Evolutionary conservation across 2,329 filamentous ascomycete genomes (phyloP).

Genomic region (Colletotrichum melonis): DNA sequence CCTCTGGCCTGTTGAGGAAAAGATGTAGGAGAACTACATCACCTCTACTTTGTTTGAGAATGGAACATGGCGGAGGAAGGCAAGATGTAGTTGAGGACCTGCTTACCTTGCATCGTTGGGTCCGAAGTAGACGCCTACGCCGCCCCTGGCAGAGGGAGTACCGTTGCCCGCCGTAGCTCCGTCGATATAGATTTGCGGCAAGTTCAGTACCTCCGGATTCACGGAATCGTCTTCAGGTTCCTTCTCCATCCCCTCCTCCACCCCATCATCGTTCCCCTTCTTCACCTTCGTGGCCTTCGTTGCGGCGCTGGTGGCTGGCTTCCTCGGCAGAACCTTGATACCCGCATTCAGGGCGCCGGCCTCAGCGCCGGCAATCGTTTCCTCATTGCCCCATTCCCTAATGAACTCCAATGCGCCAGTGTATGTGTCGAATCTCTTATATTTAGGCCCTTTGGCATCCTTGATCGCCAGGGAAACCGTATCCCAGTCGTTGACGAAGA

Average conservation of each 20-base stretch:
- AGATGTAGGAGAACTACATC: not conserved
- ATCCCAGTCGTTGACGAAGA: conserved; percentile 74
- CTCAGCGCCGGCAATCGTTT: conserved; percentile 48
- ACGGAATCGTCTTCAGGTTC: conserved; percentile 49
- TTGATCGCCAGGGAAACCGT: conserved; percentile 79
- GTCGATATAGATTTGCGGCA: conserved; percentile 69
- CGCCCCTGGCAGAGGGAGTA: conserved; percentile 63
- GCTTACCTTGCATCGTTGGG: conserved; percentile 63
- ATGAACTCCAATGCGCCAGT: conserved; percentile 86
- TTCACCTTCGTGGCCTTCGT: not conserved
- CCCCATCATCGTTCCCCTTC: conserved; percentile 41
- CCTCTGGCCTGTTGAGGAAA: not conserved
- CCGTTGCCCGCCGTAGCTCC: conserved; percentile 72
- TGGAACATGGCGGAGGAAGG: not conserved
- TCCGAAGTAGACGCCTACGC: conserved; percentile 74
- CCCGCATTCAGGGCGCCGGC: conserved; percentile 11
- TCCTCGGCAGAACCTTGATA: conserved; percentile 8
- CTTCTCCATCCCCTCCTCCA: conserved; percentile 46
- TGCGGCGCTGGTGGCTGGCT: not conserved
- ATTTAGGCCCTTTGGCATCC: conserved; percentile 76
- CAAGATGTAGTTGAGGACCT: conserved; percentile 7
- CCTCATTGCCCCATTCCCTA: conserved; percentile 55
- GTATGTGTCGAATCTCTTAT: conserved; percentile 75
- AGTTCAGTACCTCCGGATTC: conserved; percentile 40
- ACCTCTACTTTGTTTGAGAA: not conserved